phyloP scores from a whole-genome alignment of 257 asterid species.

The Eucommia ulmoides region DNA sequence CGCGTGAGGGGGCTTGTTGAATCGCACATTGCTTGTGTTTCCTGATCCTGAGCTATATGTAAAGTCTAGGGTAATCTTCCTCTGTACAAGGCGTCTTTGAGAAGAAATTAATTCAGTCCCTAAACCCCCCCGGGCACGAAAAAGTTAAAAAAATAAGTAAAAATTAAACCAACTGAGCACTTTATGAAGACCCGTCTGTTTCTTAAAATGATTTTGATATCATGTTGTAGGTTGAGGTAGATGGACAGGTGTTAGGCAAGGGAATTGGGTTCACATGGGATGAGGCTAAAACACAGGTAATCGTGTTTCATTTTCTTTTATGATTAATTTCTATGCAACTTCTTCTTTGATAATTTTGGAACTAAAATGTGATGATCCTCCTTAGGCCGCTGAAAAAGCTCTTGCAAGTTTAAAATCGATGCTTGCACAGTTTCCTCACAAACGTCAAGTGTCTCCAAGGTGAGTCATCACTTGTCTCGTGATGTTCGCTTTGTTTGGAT shows the following conservation, averaged over 20 bases:
- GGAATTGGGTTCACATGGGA: constrained; percentile 86
- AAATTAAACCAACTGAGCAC: too few relatives aligned
- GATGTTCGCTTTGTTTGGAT: too few relatives aligned
- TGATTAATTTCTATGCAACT: background rate
- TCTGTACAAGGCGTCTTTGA: background rate
- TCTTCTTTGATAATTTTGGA: too few relatives aligned
- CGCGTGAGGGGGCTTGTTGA: too few relatives aligned
- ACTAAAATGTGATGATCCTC: too few relatives aligned
- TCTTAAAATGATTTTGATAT: background rate
- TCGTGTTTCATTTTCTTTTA: constrained; percentile 1
- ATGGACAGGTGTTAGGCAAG: constrained; percentile 75
- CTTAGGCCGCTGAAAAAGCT: constrained; percentile 93
- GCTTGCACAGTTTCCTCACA: constrained; percentile 46
- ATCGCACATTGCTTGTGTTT: too few relatives aligned
- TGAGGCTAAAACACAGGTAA: constrained; percentile 90
- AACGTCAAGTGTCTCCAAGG: constrained; percentile 82
- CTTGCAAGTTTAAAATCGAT: constrained; percentile 59
- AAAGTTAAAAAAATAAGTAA: too few relatives aligned
- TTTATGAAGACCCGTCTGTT: too few relatives aligned
- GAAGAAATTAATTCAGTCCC: background rate
- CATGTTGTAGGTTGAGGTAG: constrained; percentile 60
- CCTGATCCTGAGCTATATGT: too few relatives aligned
- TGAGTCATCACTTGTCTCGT: constrained; percentile 26
- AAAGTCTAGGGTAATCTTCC: too few relatives aligned
- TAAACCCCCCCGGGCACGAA: background rate